Evolutionary conservation across 2,329 filamentous ascomycete genomes (phyloP), one percentile per base, ranked within the genome.

Genomic region (Verticillium albo-atrum): DNA sequence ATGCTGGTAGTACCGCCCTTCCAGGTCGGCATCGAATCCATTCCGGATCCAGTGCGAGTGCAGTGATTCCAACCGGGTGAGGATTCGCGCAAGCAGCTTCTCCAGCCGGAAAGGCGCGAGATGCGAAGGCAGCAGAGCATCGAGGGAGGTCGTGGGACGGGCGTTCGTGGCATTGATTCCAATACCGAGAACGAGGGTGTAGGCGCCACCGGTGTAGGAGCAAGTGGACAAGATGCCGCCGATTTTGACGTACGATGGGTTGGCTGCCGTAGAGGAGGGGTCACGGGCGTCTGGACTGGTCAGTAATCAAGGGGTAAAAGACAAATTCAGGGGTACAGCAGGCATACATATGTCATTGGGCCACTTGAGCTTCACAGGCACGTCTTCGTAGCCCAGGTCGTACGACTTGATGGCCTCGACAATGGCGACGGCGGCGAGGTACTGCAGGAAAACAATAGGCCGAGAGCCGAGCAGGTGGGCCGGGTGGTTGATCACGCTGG

Each of bases 361-460:
- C 95, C 95, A 99, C 74, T 99, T 99, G 32, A 99, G 77, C 71
- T 90, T 92, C 47, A 99, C 82, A 1, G 91, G 90, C 4, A 98
- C 73, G 0, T 85, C 79, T 6, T 85, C 80, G 72, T 96, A 98
- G 7, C 88, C 91, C 2, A 75, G 74, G 55, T 89, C 92, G 69
- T 98, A 98, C 27, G 81, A 82, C 63, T 90, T 88, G 63, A 98
- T 88, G 0, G 91, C 94, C 62, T 91, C 85, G 3, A 96, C 89
- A 50, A 94, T 89, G 47, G 95, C 93, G 53, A 99, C 85, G 1
- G 92, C 93, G 0, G 92, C 88, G 15, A 99, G 83, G 71, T 99
- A 99, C 73, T 98, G 95, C 28, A 98, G 82, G 73, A 99, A 98
- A 1, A 97, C 88, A 10, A 98, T 88, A 0, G 95, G 93, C 0